Conservation (phyloP, 495 filamentous ascomycete species). For the Delitschia confertaspora region DNA sequence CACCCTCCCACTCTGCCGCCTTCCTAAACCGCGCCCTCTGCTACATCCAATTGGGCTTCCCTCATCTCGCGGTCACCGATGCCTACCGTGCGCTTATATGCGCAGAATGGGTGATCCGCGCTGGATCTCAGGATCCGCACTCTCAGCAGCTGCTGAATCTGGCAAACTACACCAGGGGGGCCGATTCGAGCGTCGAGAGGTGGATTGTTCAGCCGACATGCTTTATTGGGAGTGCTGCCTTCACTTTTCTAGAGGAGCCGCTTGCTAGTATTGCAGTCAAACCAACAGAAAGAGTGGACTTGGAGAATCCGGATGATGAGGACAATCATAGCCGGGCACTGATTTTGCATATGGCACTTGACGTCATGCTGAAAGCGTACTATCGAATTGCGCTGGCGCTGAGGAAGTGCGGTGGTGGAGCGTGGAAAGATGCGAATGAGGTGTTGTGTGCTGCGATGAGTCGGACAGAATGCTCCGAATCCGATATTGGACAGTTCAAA, state of each 20-base stretch:
- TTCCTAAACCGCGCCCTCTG: slow-evolving; percentile 34
- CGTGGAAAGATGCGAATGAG: slow-evolving; percentile 24
- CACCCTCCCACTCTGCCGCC: slow-evolving; percentile 29
- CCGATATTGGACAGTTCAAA: slow-evolving; percentile 10
- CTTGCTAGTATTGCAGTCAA: slow-evolving; percentile 5
- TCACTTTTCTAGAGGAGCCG: background rate
- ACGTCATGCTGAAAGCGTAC: slow-evolving; percentile 15
- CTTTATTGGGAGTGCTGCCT: background rate
- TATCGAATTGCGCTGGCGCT: slow-evolving; percentile 29
- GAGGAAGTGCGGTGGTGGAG: slow-evolving; percentile 31
- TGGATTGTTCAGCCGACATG: background rate
- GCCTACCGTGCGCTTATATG: slow-evolving; percentile 27
- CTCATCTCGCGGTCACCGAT: slow-evolving; percentile 29
- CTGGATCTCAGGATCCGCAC: background rate
- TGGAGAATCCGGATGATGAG: background rate
- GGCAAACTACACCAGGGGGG: background rate
- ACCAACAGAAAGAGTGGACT: background rate
- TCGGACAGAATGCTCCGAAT: background rate
- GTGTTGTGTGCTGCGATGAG: slow-evolving; percentile 8
- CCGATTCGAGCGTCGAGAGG: slow-evolving; percentile 2
- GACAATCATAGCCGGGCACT: background rate
- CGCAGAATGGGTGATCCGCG: background rate
- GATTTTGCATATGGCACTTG: background rate
- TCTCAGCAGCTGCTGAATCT: slow-evolving; percentile 1
- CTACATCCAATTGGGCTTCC: slow-evolving; percentile 22